Evolutionary conservation across 257 asterid species (phyloP).

Genomic region (Nicotiana paniculata): DNA sequence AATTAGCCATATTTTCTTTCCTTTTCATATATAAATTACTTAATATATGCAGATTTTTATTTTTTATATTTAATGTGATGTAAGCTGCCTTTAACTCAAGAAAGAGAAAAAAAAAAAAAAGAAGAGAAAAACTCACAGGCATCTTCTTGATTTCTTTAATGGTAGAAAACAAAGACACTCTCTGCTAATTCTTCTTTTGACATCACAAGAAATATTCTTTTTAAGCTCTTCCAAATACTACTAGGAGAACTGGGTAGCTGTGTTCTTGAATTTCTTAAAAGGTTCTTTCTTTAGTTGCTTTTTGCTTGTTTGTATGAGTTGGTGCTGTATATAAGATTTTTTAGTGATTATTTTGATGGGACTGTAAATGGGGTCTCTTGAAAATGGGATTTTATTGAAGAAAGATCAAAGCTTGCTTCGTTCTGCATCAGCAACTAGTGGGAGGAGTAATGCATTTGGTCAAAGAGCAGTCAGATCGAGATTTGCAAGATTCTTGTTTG

Average conservation of each 20-base stretch:
- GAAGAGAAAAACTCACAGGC: slow-evolving; percentile 9
- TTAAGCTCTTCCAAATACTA: not conserved
- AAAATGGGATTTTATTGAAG: slow-evolving; percentile 40
- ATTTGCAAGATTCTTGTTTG: slow-evolving; percentile 53
- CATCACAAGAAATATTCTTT: not conserved
- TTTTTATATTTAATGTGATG: not conserved
- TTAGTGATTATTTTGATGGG: slow-evolving; percentile 24
- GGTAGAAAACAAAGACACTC: not conserved
- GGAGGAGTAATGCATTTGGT: slow-evolving; percentile 19
- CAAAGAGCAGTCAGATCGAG: slow-evolving; percentile 72
- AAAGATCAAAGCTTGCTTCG: slow-evolving; percentile 46
- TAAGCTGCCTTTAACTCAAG: not conserved
- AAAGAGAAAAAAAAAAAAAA: not conserved
- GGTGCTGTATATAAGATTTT: not conserved
- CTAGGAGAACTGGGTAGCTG: not conserved
- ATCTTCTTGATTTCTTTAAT: slow-evolving; percentile 20
- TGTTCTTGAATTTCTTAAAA: not conserved
- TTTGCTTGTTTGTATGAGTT: not conserved
- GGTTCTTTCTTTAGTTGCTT: not conserved
- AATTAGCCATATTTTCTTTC: slow-evolving; percentile 1
- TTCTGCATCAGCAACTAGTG: slow-evolving; percentile 30
- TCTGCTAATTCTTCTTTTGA: not conserved
- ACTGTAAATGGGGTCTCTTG: slow-evolving; percentile 83
- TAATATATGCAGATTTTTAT: not conserved
- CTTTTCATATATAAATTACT: not conserved